Evolutionary conservation across 805 yeast species (phyloP).

Genomic region (Maudiozyma barnettii): DNA sequence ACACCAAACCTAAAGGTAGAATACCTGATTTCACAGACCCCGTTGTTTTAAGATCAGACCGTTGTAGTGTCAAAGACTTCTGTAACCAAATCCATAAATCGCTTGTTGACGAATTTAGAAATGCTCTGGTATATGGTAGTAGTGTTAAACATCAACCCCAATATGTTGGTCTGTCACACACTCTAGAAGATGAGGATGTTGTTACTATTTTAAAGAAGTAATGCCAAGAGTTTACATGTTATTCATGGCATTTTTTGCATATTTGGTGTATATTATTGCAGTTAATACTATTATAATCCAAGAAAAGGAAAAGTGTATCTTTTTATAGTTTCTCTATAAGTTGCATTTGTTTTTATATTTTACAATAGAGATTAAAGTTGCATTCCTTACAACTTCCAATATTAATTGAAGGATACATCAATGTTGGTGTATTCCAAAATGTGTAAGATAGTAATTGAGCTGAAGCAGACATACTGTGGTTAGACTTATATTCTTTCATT

Average conservation of each 20-base stretch:
- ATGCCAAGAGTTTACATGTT: background rate
- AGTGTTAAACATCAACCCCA: conserved; percentile 98
- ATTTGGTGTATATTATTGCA: too few species aligned
- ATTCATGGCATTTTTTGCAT: too few species aligned
- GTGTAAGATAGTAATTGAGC: too few species aligned
- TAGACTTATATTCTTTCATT: too few species aligned
- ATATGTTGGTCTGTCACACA: conserved; percentile 80
- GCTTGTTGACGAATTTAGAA: conserved; percentile 84
- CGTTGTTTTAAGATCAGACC: conserved; percentile 75
- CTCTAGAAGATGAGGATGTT: conserved; percentile 90
- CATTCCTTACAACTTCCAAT: too few species aligned
- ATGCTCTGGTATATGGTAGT: conserved; percentile 86
- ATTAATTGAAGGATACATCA: too few species aligned
- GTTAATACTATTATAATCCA: too few species aligned
- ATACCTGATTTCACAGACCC: conserved; percentile 94
- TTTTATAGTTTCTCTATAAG: too few species aligned
- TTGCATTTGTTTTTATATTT: too few species aligned
- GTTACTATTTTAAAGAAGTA: conserved; percentile 82
- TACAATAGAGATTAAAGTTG: too few species aligned
- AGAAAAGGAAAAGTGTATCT: background rate
- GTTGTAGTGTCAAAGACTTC: conserved; percentile 85
- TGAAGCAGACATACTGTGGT: too few species aligned
- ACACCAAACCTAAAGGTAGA: conserved; percentile 93
- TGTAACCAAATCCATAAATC: conserved; percentile 95
- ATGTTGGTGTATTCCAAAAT: too few species aligned